Evolutionary conservation across 176 grass and related monocot species (phyloP), one percentile per base, ranked within the genome.

Genomic region (Cenchrus fungigraminus): DNA sequence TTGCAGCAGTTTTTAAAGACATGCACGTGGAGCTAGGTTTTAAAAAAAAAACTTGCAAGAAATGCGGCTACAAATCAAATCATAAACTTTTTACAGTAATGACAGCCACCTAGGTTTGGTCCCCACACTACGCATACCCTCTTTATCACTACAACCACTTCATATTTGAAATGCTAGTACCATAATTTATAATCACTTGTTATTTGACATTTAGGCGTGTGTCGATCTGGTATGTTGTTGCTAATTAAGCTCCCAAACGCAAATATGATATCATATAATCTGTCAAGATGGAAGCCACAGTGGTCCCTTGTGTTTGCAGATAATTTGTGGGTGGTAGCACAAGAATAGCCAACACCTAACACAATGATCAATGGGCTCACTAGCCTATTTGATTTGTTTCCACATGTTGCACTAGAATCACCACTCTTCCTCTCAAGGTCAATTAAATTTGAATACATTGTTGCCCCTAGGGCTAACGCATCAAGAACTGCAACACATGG

Each of bases 391-490:
- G 45, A 20, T 47, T 25, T 20, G 22, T 28, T 9, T 50, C 69
- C 44, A 50, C 47, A 1, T 71, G 68, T 49, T 47, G 19, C 44
- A 49, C 58, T 61, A 20, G 10, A 73, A 51, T 10, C 70, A 72
- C 46, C 44, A 28, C 43, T 50, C n/a, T 73, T 71, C 68, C 68
- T 25, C 31, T 29, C 71, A 16, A 29, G 71, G 46, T 73, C 45
- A 73, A 73, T 31, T 52, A 14, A 65, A 53, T 25, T 28, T 29
- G 47, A 43, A 84, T 57, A 57, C 54, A 76, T 60, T 59, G n/a
- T 1, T 47, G 6, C n/a, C n/a, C 22, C 3, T 28, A 32, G 4
- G n/a, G 40, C 11, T 43, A 12, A 46, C 69, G 65, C 65, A 47
- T 83, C 65, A 47, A 45, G 12, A 57, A 25, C 14, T 32, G 62